Conservation (phyloP, 2,329 filamentous ascomycete species). For the Aspergillus fischeri region DNA sequence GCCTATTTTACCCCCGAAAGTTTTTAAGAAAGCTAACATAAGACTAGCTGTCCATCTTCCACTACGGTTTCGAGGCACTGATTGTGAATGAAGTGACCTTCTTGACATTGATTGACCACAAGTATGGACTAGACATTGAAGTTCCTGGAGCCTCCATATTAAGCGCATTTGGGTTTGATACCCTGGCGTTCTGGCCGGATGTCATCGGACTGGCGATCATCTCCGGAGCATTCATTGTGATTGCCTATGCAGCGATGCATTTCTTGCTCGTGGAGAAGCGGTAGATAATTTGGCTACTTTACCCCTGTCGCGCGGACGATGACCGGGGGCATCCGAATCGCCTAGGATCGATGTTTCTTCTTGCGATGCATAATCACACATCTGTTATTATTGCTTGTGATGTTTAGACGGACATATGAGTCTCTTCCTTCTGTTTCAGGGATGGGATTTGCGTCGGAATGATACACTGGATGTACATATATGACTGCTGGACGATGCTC, state of each 20-base stretch:
- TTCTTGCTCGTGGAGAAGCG: conserved; percentile 85
- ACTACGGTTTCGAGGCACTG: conserved; percentile 92
- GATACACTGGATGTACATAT: not conserved
- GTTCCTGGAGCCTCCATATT: conserved; percentile 92
- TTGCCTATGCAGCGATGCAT: conserved; percentile 93
- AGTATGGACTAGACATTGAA: conserved; percentile 94
- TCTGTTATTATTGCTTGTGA: conserved; percentile 1
- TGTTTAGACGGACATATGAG: not conserved
- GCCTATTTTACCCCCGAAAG: not conserved
- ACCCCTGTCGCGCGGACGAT: not conserved
- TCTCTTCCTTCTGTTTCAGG: not conserved
- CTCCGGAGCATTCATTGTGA: conserved; percentile 73
- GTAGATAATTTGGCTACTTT: conserved; percentile 1
- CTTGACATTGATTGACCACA: conserved; percentile 83
- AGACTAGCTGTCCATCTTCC: conserved; percentile 81
- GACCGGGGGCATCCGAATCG: too few relatives aligned
- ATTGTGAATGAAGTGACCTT: conserved; percentile 96
- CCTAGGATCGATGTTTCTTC: conserved; percentile 1
- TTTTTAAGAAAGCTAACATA: conserved; percentile 17
- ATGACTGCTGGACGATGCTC: not conserved
- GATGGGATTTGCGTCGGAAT: not conserved
- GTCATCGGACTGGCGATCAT: conserved; percentile 77
- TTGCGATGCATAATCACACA: not conserved
- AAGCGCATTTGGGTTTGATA: conserved; percentile 92
- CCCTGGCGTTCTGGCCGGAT: conserved; percentile 79